Conservation (phyloP, 192 early-diverging fungal species). For the Jimgerdemannia lactiflua region DNA sequence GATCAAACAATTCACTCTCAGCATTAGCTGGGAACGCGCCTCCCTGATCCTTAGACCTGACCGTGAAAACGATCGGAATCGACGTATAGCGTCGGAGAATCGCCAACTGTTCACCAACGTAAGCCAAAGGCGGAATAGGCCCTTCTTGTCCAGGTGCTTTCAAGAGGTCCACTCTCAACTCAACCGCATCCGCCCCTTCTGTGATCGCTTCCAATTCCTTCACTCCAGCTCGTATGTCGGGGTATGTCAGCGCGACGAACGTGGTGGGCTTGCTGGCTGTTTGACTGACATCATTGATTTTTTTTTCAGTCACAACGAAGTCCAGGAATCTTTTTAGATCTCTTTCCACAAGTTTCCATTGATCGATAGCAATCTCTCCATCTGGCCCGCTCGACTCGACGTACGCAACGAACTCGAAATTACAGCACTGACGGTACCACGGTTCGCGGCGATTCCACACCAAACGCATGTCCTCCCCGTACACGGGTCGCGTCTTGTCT, state of each 20-base stretch:
- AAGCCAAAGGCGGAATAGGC: conserved; percentile 47
- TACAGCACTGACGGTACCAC: conserved; percentile 78
- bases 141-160: conserved; percentile 37
- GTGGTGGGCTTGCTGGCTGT: conserved; percentile 50
- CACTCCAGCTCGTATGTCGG: conserved; percentile 52
- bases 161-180: conserved; percentile 91
- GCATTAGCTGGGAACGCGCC: conserved; percentile 76
- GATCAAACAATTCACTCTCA: conserved; percentile 55
- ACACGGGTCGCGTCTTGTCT: conserved; percentile 85
- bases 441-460: conserved; percentile 78
- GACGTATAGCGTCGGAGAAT: conserved; percentile 63
- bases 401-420: conserved; percentile 73
- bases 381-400: conserved; percentile 24
- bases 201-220: conserved; percentile 57
- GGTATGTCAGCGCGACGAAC: conserved; percentile 87
- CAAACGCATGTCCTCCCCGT: conserved; percentile 71
- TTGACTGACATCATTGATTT: conserved; percentile 23
- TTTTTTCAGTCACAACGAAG: conserved; percentile 53
- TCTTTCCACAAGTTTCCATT: conserved; percentile 74
- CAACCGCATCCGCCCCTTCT: conserved; percentile 85
- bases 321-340: conserved; percentile 70
- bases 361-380: conserved; percentile 40
- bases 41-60: conserved; percentile 85
- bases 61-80: conserved; percentile 92
- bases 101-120: conserved; percentile 76